Conservation (phyloP, 148 eudicot species). For the Agrostemma githago region DNA sequence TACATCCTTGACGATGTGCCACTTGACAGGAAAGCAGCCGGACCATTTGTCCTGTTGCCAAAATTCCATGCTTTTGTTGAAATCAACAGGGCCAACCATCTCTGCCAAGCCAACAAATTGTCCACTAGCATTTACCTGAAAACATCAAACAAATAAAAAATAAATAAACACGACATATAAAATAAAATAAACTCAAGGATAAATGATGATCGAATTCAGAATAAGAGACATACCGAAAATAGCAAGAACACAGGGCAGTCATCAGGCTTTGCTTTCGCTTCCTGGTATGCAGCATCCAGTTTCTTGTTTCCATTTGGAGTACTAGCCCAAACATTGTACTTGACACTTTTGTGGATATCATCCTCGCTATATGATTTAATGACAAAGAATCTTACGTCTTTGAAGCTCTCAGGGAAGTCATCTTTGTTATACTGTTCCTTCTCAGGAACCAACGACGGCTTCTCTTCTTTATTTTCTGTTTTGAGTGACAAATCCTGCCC, state of each 20-base stretch:
- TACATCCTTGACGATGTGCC: slow-evolving; percentile 52
- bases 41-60: slow-evolving; percentile 61
- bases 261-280: slow-evolving; percentile 42
- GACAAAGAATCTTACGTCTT: slow-evolving; percentile 40
- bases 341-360: slow-evolving; percentile 50
- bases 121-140: slow-evolving; percentile 48
- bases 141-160: background rate
- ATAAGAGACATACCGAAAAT: slow-evolving; percentile 35
- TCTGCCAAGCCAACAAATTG: slow-evolving; percentile 50
- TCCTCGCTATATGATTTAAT: slow-evolving; percentile 55
- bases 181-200: background rate
- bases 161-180: background rate
- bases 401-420: slow-evolving; percentile 38
- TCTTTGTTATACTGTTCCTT: slow-evolving; percentile 39
- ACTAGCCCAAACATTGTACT: slow-evolving; percentile 50
- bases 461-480: slow-evolving; percentile 29
- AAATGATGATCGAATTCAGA: background rate
- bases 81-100: slow-evolving; percentile 45
- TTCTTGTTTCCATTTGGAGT: slow-evolving; percentile 51
- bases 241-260: slow-evolving; percentile 42
- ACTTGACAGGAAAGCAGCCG: slow-evolving; percentile 48
- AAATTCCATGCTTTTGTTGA: slow-evolving; percentile 41
- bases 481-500: slow-evolving; percentile 38
- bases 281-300: slow-evolving; percentile 47
- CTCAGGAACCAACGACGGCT: slow-evolving; percentile 26